Evolutionary conservation across 768 basidiomycete species (phyloP), one percentile per base, ranked within the genome.

Genomic region (Cyathus striatus): DNA sequence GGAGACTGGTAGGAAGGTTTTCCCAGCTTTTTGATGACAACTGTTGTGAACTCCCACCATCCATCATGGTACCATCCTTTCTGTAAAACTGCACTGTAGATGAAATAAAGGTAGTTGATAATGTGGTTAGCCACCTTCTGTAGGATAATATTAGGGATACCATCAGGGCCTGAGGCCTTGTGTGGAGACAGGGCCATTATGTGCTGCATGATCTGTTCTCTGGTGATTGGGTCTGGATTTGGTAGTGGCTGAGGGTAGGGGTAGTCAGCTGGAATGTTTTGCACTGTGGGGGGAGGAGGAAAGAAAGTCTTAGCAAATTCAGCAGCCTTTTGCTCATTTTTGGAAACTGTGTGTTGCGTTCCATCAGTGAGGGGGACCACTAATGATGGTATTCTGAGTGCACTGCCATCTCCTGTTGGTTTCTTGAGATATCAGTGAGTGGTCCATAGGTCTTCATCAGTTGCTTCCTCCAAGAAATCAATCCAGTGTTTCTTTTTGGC

Each of bases 1-100:
- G 69, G 42, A 0, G 51, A 23, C 0, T 53, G 40, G 50, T 76
- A 75, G 47, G 59, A 41, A 0, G 55, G 42, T 27, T 61, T 59
- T 0, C 64, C 62, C 0, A 66, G 68, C 40, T 76, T 74, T 0
- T 53, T 39, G 0, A 72, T 47, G 0, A 68, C 55, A 0, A 64
- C 43, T 0, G 61, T 67, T 0, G 43, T 57, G 20, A 53, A 65
- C 0, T 45, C 10, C 16, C 49, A 47, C 64, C 56, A 58, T 1
- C 20, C 30, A 1, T 41, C 23, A 3, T 3, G 40, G 39, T 45
- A 47, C 2, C 2, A 21, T 7, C 38, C 20, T 2, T 14, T 3
- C 2, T 2, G 3, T 40, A 59, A 18, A 5, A 42, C 41, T 12
- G 49, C 53, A 4, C 38, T 46, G 44, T 44, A 60, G 4, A 60